Evolutionary conservation across 1,284 basidiomycete species (phyloP), one percentile per base, ranked within the genome.

Genomic region (Ceratorhiza oryzae-sativae): DNA sequence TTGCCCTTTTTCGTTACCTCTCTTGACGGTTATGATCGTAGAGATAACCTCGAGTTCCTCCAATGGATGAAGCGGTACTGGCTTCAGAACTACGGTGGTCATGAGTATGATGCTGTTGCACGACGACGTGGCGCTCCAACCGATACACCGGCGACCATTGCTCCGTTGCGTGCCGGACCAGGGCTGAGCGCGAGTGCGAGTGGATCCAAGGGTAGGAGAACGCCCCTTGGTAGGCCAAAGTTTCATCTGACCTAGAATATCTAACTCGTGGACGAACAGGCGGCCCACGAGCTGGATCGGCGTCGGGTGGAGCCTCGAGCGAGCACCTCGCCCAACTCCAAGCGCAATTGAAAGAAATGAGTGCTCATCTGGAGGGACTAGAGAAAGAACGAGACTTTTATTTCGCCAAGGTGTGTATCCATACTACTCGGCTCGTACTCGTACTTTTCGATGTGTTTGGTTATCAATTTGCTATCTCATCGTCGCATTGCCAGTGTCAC

Each of bases 341-440:
- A 72, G 81, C 83, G 0, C 93, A 98, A 80, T 83, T 97, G 73
- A 86, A 88, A 76, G 97, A 98, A 76, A 86, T 98, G 84, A 88
- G 89, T 71, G 80, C 85, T 1, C 91, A 93, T 77, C 84, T 97
- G 75, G 95, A 96, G 79, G 92, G 92, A 0, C 83, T 95, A 49
- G 93, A 96, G 84, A 97, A 95, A 83, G 95, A 98, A 83, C 85
- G 96, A 51, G 96, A 98, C 81, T 99, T 99, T 81, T 99, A 99
- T 83, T 99, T 98, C 82, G 90, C 92, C 77, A 99, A 98, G 88
- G 93, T 93, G 75, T 62, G 86, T n/a, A n/a, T 56, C n/a, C 15
- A 25, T 30, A 18, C 78, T 46, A 18, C 15, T n/a, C 36, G 18
- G 65, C n/a, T 61, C 58, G 68, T 73, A 53, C 5, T 3, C 46